These are phyloP conservation scores for Endocalyx cinctus DNA, from an alignment of 2,329 filamentous ascomycete species.

Conservation along the genomic window DNA sequence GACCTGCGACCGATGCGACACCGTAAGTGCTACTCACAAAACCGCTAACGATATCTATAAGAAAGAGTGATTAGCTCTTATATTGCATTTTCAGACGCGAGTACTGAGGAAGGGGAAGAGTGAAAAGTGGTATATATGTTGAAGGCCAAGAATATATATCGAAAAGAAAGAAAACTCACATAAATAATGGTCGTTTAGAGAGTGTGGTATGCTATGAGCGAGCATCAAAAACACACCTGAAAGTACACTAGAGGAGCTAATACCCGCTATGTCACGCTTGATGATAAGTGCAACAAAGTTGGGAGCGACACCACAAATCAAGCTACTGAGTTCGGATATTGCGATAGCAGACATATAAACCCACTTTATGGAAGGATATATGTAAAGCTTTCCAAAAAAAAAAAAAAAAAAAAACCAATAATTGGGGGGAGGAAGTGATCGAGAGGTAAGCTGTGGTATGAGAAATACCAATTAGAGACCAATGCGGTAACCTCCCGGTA, in stretches of 20 bases:
- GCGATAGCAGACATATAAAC: conserved; percentile 30
- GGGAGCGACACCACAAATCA: conserved; percentile 29
- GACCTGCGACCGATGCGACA: conserved; percentile 32
- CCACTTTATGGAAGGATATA: conserved; percentile 33
- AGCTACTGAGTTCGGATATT: conserved; percentile 36
- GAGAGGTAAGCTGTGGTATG: conserved; percentile 37
- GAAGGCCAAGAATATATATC: too few relatives aligned
- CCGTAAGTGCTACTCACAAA: conserved; percentile 32
- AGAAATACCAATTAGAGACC: too few relatives aligned
- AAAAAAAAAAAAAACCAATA: too few relatives aligned
- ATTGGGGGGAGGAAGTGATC: conserved; percentile 32
- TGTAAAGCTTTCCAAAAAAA: conserved; percentile 36
- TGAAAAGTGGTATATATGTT: too few relatives aligned
- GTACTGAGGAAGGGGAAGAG: too few relatives aligned
- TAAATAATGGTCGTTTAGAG: conserved; percentile 17
- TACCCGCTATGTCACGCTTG: conserved; percentile 24
- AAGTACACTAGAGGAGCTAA: conserved; percentile 36
- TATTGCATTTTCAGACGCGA: too few relatives aligned
- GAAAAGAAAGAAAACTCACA: conserved; percentile 1
- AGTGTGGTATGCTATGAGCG: conserved; percentile 23
- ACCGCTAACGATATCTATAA: too few relatives aligned
- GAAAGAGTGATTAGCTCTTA: too few relatives aligned
- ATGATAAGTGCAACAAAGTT: conserved; percentile 24
- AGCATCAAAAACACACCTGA: conserved; percentile 35
- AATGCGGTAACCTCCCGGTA: too few relatives aligned